Conservation (phyloP, 1,284 basidiomycete species). For the Ustilago xerochloae region DNA sequence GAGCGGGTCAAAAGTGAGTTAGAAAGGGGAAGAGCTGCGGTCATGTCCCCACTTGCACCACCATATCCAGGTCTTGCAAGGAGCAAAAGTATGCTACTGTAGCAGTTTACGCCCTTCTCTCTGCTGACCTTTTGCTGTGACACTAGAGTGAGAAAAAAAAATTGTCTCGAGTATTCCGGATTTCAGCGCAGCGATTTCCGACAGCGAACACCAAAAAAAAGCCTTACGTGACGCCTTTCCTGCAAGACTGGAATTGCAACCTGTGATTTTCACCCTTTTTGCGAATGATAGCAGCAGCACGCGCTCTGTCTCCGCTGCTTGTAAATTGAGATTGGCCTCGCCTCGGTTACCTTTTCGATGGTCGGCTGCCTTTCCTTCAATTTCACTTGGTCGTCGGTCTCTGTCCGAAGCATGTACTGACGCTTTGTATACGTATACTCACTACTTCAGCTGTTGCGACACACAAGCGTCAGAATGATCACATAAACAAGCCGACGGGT, state of each 20-base stretch:
- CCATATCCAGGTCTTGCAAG: slow-evolving; percentile 15
- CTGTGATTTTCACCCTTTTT: background rate
- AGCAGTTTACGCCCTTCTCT: no score
- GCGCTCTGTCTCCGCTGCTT: background rate
- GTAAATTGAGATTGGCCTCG: background rate
- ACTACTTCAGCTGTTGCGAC: no score
- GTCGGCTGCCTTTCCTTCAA: background rate
- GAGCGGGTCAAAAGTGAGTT: slow-evolving; percentile 11
- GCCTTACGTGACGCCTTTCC: background rate
- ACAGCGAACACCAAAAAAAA: no score
- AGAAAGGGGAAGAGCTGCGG: slow-evolving; percentile 14
- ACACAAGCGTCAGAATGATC: no score
- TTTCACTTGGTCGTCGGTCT: background rate
- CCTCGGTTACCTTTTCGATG: background rate
- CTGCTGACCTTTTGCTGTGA: slow-evolving; percentile 7
- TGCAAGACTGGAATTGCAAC: background rate
- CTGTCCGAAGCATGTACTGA: background rate
- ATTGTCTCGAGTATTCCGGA: background rate
- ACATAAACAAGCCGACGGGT: no score
- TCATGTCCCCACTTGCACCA: background rate
- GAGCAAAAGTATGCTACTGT: background rate
- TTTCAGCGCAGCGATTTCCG: background rate
- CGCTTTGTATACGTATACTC: no score
- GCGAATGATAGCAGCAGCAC: background rate
- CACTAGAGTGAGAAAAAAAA: background rate